phyloP scores from a whole-genome alignment of 1,284 basidiomycete species.

The Amylostereum chailletii region DNA sequence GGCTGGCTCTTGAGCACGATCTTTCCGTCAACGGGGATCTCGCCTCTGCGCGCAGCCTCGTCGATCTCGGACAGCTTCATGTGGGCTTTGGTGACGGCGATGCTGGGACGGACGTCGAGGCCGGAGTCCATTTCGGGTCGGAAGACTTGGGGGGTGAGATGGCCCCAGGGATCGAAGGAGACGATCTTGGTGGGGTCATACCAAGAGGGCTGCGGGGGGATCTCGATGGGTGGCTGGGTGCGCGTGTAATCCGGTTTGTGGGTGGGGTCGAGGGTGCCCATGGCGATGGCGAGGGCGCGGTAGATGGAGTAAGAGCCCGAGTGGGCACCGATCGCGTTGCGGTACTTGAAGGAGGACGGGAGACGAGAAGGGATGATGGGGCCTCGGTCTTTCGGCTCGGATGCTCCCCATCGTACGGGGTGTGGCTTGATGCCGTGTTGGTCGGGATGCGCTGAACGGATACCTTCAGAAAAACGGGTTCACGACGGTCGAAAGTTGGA shows the following conservation, averaged over 20 bases:
- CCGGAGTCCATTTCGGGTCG: conserved; percentile 57
- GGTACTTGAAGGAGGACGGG: conserved; percentile 75
- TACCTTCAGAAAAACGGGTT: neutral
- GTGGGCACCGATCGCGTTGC: conserved; percentile 93
- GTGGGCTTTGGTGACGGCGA: conserved; percentile 83
- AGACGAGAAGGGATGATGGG: conserved; percentile 89
- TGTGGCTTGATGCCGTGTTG: conserved; percentile 72
- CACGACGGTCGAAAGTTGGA: conserved; percentile 10
- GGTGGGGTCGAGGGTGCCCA: conserved; percentile 79
- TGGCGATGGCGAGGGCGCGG: conserved; percentile 84
- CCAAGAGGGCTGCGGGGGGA: conserved; percentile 81
- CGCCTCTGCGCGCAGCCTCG: conserved; percentile 67
- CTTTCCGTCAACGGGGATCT: conserved; percentile 76
- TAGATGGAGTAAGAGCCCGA: conserved; percentile 94
- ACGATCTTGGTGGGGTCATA: conserved; percentile 80
- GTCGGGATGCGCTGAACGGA: conserved; percentile 52
- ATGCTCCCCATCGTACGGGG: conserved; percentile 77
- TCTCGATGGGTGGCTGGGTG: conserved; percentile 84
- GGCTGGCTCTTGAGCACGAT: conserved; percentile 66
- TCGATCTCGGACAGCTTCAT: conserved; percentile 91
- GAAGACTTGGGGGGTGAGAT: conserved; percentile 80
- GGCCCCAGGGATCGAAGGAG: conserved; percentile 92
- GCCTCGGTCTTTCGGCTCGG: conserved; percentile 61
- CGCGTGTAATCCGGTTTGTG: conserved; percentile 83
- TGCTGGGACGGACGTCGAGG: conserved; percentile 82